These are phyloP conservation scores for Mimosa bimucronata DNA, from an alignment of 306 rosid genomes.

Conservation along the genomic window DNA sequence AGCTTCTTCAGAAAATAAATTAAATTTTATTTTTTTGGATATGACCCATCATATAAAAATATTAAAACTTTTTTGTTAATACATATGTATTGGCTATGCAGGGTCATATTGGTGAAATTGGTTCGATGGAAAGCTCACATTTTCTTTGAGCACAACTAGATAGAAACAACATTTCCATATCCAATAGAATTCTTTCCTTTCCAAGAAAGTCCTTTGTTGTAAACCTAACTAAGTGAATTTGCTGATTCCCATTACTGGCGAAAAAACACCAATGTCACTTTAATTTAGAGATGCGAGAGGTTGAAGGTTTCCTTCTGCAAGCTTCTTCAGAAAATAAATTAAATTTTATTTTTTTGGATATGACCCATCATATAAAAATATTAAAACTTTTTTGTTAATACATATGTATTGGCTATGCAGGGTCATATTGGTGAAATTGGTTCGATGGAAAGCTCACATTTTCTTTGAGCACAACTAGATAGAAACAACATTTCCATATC, in stretches of 20 bases:
- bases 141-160: not conserved
- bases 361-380: not conserved
- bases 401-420: not conserved
- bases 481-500: not conserved
- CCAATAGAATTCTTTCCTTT: too few species aligned
- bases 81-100: not conserved
- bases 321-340: not conserved
- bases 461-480: not conserved
- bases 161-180: not conserved
- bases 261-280: not conserved
- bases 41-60: not conserved
- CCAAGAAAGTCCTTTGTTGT: too few species aligned
- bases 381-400: too few species aligned
- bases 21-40: not conserved
- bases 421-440: not conserved
- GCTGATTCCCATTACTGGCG: too few species aligned
- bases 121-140: not conserved
- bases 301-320: not conserved
- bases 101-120: not conserved
- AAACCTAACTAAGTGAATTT: too few species aligned
- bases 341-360: not conserved
- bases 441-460: not conserved
- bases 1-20: not conserved
- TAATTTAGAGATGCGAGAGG: not conserved
- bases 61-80: too few species aligned